Evolutionary conservation across 768 basidiomycete species (phyloP).

Genomic region (Kwoniella mangroviensis): DNA sequence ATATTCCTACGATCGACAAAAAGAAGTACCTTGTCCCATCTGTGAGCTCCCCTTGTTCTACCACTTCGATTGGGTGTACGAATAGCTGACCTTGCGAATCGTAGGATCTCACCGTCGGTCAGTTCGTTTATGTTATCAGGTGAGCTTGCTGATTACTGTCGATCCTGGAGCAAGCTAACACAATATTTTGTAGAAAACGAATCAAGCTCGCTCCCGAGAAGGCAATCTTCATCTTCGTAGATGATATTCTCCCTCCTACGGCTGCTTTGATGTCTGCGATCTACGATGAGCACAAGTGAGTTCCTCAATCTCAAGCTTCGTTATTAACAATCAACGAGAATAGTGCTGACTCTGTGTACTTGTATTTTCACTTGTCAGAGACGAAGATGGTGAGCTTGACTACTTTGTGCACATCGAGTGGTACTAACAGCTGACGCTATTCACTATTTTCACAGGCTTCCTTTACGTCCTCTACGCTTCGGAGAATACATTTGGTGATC

Average conservation of each 20-base stretch:
- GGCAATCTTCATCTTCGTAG: slow-evolving; percentile 99
- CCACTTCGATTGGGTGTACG: background rate
- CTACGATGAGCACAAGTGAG: slow-evolving; percentile 99
- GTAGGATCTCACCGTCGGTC: slow-evolving; percentile 93
- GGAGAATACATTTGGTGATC: slow-evolving; percentile 87
- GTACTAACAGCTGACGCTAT: slow-evolving; percentile 2
- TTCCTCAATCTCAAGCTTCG: slow-evolving; percentile 26
- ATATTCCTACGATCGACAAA: slow-evolving; percentile 99
- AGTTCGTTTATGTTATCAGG: slow-evolving; percentile 97
- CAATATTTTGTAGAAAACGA: slow-evolving; percentile 68
- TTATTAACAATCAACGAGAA: too few relatives aligned
- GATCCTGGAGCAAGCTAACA: background rate
- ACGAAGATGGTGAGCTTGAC: slow-evolving; percentile 72
- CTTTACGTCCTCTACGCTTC: slow-evolving; percentile 98
- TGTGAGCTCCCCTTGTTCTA: slow-evolving; percentile 61
- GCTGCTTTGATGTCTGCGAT: slow-evolving; percentile 98
- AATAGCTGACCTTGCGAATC: background rate
- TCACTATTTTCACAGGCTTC: slow-evolving; percentile 63
- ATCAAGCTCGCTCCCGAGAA: slow-evolving; percentile 99
- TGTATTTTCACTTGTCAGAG: slow-evolving; percentile 63
- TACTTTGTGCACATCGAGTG: background rate
- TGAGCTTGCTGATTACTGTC: background rate
- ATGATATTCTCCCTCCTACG: slow-evolving; percentile 96
- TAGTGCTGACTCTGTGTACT: background rate
- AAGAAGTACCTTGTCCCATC: slow-evolving; percentile 99